Evolutionary conservation across 169 alveolate genomes (phyloP).

Genomic region (Plasmodium knowlesi): DNA sequence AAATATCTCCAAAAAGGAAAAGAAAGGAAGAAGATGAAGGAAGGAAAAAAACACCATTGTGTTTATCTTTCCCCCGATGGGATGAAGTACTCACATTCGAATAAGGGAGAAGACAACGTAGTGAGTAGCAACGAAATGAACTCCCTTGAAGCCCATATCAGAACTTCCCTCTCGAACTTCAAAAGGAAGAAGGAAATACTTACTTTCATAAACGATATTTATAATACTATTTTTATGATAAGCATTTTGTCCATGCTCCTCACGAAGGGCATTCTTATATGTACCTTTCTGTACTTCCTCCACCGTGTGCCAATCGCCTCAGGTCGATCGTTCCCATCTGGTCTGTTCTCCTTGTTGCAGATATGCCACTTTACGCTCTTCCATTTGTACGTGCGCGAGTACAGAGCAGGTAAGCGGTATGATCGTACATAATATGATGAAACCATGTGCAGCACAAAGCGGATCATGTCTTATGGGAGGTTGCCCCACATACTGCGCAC

Average conservation of each 20-base stretch:
- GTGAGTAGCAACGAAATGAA: not conserved
- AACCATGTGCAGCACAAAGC: not conserved
- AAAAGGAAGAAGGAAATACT: constrained; percentile 29
- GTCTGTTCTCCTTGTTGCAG: constrained; percentile 3
- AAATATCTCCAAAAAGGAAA: not conserved
- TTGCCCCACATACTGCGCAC: not conserved
- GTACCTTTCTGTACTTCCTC: constrained; percentile 16
- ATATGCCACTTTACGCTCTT: constrained; percentile 30
- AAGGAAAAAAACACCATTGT: not conserved
- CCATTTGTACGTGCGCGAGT: constrained; percentile 24
- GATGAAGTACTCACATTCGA: not conserved
- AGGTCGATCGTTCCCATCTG: not conserved
- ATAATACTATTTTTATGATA: constrained; percentile 9
- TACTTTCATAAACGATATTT: constrained; percentile 1
- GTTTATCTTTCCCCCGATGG: not conserved
- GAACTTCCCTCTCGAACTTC: constrained; percentile 13
- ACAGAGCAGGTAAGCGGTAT: not conserved
- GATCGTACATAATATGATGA: not conserved
- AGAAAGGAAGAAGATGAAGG: not conserved
- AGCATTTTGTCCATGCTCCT: constrained; percentile 23
- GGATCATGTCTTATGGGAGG: not conserved
- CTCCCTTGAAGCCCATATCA: constrained; percentile 4
- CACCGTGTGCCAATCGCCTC: not conserved
- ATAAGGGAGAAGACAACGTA: not conserved
- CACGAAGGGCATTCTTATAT: constrained; percentile 21